Evolutionary conservation across 2,329 filamentous ascomycete genomes (phyloP).

Genomic region (Thielaviopsis ethacetica): DNA sequence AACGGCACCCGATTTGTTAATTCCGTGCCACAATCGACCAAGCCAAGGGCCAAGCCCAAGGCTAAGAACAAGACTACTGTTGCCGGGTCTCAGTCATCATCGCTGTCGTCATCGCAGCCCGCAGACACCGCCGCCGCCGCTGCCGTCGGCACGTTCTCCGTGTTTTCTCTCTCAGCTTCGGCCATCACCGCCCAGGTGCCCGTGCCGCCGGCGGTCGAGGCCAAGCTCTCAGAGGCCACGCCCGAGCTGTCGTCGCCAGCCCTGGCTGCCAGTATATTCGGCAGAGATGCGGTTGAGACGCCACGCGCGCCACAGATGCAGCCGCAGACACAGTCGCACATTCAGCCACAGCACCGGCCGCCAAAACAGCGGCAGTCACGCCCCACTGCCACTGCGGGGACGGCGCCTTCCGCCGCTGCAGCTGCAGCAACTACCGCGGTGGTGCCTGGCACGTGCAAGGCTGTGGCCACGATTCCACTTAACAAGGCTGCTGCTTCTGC

Average conservation of each 20-base stretch:
- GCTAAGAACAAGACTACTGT: neutral
- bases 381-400: neutral
- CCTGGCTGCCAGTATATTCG: neutral
- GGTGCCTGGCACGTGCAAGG: neutral
- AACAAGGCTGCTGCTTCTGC: neutral
- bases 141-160: slow-evolving; percentile 5
- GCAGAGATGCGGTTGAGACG: too few species aligned
- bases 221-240: neutral
- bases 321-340: too few species aligned
- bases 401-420: neutral
- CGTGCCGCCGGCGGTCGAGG: slow-evolving; percentile 2
- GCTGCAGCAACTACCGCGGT: neutral
- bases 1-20: slow-evolving; percentile 25
- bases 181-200: slow-evolving; percentile 3
- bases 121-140: neutral
- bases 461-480: neutral
- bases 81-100: neutral
- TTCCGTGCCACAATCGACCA: slow-evolving; percentile 14
- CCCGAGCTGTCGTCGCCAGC: neutral
- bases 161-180: slow-evolving; percentile 9
- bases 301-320: too few species aligned
- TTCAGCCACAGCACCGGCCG: too few species aligned
- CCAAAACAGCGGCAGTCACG: neutral
- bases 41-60: neutral
- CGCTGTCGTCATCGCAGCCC: neutral